These are phyloP conservation scores for Aspergillus nanangensis DNA, from an alignment of 495 filamentous ascomycete genomes.

Conservation along the genomic window DNA sequence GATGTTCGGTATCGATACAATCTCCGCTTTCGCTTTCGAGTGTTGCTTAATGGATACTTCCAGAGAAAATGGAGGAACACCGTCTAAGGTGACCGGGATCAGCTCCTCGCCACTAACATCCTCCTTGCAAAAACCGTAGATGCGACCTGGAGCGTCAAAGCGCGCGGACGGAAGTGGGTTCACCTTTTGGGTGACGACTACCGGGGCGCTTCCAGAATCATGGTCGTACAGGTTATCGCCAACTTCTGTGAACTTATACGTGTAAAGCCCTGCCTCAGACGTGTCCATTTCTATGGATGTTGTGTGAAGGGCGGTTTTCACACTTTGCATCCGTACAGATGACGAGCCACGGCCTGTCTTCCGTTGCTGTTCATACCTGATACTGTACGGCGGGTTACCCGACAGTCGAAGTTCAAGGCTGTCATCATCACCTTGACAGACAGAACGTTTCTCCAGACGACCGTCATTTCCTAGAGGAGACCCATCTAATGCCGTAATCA, in stretches of 20 bases:
- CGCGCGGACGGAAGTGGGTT: conserved; percentile 72
- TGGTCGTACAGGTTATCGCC: conserved; percentile 81
- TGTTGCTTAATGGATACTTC: conserved; percentile 92
- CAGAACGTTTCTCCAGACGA: conserved; percentile 63
- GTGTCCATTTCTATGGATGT: conserved; percentile 82
- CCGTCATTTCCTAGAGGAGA: conserved; percentile 46
- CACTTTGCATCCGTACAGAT: conserved; percentile 55
- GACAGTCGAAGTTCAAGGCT: conserved; percentile 72
- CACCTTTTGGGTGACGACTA: conserved; percentile 77
- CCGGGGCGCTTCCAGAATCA: conserved; percentile 51
- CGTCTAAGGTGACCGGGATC: conserved; percentile 78
- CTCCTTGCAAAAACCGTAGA: conserved; percentile 89
- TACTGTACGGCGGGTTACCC: conserved; percentile 77
- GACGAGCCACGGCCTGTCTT: conserved; percentile 58
- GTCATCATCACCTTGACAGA: conserved; percentile 94
- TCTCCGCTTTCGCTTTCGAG: conserved; percentile 70
- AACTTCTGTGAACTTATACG: conserved; percentile 78
- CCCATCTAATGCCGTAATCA: conserved; percentile 61
- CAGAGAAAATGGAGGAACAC: conserved; percentile 81
- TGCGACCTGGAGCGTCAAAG: conserved; percentile 85
- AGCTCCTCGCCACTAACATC: conserved; percentile 76
- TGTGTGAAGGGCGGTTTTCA: conserved; percentile 66
- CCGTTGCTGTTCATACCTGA: conserved; percentile 74
- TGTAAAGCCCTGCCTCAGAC: conserved; percentile 70
- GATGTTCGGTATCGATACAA: conserved; percentile 73